phyloP scores from a whole-genome alignment of 1,284 basidiomycete species.

The Phellopilus nigrolimitatus region DNA sequence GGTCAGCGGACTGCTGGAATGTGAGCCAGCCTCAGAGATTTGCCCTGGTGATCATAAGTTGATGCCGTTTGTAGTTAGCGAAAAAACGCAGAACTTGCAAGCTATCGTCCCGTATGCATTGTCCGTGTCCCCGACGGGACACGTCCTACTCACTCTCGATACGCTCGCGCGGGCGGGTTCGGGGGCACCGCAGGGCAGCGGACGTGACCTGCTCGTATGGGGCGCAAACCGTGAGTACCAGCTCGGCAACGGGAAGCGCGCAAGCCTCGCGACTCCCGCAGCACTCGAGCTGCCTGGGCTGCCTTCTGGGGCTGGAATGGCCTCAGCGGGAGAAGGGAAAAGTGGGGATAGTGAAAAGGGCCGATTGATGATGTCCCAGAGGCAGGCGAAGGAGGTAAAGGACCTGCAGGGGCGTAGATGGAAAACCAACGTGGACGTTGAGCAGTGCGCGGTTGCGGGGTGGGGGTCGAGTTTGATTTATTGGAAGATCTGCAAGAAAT shows the following conservation, averaged over 20 bases:
- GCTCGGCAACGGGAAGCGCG: conserved; percentile 81
- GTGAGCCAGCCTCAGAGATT: conserved; percentile 39
- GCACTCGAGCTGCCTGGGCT: conserved; percentile 40
- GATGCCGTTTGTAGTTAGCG: conserved; percentile 52
- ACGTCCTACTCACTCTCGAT: conserved; percentile 74
- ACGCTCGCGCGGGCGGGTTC: conserved; percentile 48
- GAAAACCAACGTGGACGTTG: conserved; percentile 60
- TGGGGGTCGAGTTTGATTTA: conserved; percentile 67
- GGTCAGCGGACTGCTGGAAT: conserved; percentile 82
- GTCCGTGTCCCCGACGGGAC: conserved; percentile 72
- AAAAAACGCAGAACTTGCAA: conserved; percentile 52
- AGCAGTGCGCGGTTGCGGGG: conserved; percentile 64
- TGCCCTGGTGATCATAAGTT: not conserved
- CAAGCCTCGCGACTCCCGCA: conserved; percentile 68
- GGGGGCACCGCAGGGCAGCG: conserved; percentile 33
- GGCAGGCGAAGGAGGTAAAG: conserved; percentile 48
- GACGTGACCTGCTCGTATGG: conserved; percentile 64
- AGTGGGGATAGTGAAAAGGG: conserved; percentile 34
- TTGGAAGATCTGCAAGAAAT: conserved; percentile 53
- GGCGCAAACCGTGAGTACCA: conserved; percentile 73
- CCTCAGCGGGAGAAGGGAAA: conserved; percentile 15
- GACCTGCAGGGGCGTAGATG: conserved; percentile 66
- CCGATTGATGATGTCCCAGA: conserved; percentile 52
- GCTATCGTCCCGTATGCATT: conserved; percentile 69
- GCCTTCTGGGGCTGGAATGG: conserved; percentile 6